Percentiles rank a stretch among this genome's conserved stretches.
phyloP scores from a whole-genome alignment of 305 asterid genomes.

The Rubia peregrina region DNA sequence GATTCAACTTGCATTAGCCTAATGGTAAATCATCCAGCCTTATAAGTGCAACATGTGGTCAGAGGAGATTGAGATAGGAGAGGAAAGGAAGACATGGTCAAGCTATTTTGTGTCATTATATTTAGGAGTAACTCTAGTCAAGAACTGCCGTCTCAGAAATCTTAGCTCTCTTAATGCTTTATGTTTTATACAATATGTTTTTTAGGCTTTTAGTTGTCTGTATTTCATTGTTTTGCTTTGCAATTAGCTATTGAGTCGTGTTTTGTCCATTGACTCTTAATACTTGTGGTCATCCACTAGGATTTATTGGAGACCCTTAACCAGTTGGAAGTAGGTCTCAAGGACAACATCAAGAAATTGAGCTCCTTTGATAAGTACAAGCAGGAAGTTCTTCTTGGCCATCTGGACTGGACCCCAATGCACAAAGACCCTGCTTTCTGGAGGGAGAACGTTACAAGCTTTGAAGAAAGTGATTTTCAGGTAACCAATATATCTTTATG shows the following conservation, averaged over 20 bases:
- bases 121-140: background rate
- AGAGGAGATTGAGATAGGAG: background rate
- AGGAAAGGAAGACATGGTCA: background rate
- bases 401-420: constrained; percentile 94
- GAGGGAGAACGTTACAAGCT: constrained; percentile 61
- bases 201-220: background rate
- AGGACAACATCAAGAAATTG: constrained; percentile 61
- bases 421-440: constrained; percentile 86
- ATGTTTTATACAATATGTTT: background rate
- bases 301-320: constrained; percentile 78
- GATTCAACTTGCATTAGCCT: constrained; percentile 15
- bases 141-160: background rate
- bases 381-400: constrained; percentile 90
- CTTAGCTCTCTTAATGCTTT: background rate
- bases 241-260: background rate
- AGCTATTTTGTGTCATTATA: background rate
- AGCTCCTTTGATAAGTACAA: constrained; percentile 84
- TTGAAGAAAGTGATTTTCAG: constrained; percentile 90
- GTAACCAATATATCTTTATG: constrained; percentile 25
- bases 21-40: constrained; percentile 1
- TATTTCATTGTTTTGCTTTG: background rate
- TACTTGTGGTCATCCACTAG: constrained; percentile 28
- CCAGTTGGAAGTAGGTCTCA: constrained; percentile 72
- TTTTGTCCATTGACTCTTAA: background rate
- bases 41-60: background rate